Evolutionary conservation across 225 moss, liverwort and hornwort species (phyloP).

Genomic region (Polytrichum commune): DNA sequence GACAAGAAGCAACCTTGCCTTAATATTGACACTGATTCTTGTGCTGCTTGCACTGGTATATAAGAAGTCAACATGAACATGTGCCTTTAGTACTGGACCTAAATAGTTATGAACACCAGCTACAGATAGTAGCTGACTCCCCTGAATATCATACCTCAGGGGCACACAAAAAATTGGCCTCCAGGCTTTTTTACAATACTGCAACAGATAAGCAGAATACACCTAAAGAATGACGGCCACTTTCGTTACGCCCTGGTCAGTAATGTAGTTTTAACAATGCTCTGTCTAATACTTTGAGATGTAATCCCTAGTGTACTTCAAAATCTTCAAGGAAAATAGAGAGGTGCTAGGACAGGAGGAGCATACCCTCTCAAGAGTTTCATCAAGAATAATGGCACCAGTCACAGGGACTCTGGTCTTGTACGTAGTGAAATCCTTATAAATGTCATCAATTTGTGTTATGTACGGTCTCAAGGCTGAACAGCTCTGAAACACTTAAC

Average conservation of each 20-base stretch:
- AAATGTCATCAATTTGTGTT: slow-evolving; percentile 86
- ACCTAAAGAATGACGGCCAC: too few relatives aligned
- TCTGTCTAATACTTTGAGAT: too few relatives aligned
- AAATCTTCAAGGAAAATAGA: not conserved
- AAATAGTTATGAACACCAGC: too few relatives aligned
- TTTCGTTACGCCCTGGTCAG: too few relatives aligned
- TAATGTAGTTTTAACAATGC: too few relatives aligned
- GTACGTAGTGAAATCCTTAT: slow-evolving; percentile 96
- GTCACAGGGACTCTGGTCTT: slow-evolving; percentile 96
- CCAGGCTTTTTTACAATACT: too few relatives aligned
- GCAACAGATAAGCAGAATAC: too few relatives aligned
- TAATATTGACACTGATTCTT: not conserved
- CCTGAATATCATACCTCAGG: too few relatives aligned
- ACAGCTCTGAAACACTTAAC: slow-evolving; percentile 89
- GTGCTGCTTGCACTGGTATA: not conserved
- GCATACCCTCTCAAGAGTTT: slow-evolving; percentile 77
- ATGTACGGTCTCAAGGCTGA: slow-evolving; percentile 83
- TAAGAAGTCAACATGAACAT: not conserved
- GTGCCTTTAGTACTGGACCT: too few relatives aligned
- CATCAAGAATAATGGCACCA: slow-evolving; percentile 89
- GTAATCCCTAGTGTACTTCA: too few relatives aligned
- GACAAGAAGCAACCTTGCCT: not conserved
- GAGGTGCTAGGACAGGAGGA: not conserved
- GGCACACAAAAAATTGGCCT: too few relatives aligned
- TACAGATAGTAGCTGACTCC: too few relatives aligned